Conservation (phyloP, 257 asterid species). For the Jaltomata sinuosa region DNA sequence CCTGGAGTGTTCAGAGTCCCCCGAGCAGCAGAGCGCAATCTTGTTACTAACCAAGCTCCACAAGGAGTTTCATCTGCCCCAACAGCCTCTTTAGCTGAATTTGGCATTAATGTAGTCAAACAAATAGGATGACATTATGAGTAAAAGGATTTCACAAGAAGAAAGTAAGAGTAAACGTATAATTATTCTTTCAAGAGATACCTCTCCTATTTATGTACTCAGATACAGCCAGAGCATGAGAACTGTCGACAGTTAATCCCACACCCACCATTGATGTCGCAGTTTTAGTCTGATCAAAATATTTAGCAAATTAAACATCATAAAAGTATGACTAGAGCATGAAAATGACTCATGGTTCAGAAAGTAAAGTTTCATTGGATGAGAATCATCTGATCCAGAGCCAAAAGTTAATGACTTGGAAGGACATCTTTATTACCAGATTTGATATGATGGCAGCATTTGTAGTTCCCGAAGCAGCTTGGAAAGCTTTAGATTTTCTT, state of each 20-base stretch:
- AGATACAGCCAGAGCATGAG: conserved; percentile 58
- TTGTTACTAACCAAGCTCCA: conserved; percentile 90
- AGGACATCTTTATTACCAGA: conserved; percentile 41
- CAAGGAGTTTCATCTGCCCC: conserved; percentile 98
- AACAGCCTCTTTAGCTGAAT: conserved; percentile 86
- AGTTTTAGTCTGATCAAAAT: conserved; percentile 67
- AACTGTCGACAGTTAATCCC: conserved; percentile 61
- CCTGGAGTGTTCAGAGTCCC: conserved; percentile 76
- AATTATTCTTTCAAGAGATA: conserved; percentile 22
- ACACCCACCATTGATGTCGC: conserved; percentile 87
- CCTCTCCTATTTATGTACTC: conserved; percentile 85
- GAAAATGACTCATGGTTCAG: background rate
- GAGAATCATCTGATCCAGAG: background rate
- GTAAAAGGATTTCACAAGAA: background rate
- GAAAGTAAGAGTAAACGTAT: background rate
- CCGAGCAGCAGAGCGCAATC: conserved; percentile 93
- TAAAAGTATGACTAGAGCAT: background rate
- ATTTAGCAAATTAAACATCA: conserved; percentile 1
- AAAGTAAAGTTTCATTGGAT: background rate
- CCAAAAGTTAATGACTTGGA: background rate
- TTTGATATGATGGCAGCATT: conserved; percentile 54
- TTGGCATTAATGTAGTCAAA: conserved; percentile 11
- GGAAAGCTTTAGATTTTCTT: conserved; percentile 96
- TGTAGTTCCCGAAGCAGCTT: conserved; percentile 91
- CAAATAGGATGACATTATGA: background rate